phyloP scores from a whole-genome alignment of 1,284 basidiomycete species.

The Ustilago loliicola region DNA sequence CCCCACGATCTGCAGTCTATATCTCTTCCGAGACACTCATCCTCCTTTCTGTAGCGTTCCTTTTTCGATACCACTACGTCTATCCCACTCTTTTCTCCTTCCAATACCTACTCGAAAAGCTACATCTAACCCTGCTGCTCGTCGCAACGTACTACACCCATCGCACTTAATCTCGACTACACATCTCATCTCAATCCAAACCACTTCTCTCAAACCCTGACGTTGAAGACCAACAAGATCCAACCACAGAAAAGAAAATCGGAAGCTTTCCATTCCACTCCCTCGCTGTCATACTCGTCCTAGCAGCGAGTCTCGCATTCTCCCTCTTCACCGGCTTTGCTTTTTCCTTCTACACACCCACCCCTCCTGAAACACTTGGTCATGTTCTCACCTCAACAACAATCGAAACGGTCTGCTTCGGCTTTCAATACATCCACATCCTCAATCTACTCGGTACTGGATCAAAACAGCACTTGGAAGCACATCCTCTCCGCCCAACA shows the following conservation, averaged over 20 bases:
- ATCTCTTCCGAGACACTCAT: not conserved
- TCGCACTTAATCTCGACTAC: not conserved
- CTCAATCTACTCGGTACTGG: not conserved
- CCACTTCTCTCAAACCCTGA: not conserved
- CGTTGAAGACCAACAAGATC: not conserved
- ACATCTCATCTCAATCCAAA: not conserved
- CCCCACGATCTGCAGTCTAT: not conserved
- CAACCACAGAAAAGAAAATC: not conserved
- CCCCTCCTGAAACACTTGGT: not conserved
- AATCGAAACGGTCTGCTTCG: not conserved
- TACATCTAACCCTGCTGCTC: not conserved
- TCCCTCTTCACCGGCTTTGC: not conserved
- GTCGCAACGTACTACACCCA: not conserved
- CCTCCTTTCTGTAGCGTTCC: not conserved
- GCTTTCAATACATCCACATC: not conserved
- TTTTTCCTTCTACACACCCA: not conserved
- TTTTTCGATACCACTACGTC: not conserved
- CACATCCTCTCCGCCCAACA: too few species aligned
- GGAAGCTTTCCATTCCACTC: not conserved
- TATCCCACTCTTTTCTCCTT: not conserved
- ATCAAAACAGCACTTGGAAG: not conserved
- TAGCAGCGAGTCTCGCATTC: not conserved
- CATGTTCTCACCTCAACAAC: not conserved
- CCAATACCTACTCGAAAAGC: not conserved
- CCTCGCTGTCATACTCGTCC: not conserved